Percentiles rank a stretch among this genome's conserved stretches.
Conservation (phyloP, 108 stramenopile genomes). For the Nitzschia inconspicua region DNA sequence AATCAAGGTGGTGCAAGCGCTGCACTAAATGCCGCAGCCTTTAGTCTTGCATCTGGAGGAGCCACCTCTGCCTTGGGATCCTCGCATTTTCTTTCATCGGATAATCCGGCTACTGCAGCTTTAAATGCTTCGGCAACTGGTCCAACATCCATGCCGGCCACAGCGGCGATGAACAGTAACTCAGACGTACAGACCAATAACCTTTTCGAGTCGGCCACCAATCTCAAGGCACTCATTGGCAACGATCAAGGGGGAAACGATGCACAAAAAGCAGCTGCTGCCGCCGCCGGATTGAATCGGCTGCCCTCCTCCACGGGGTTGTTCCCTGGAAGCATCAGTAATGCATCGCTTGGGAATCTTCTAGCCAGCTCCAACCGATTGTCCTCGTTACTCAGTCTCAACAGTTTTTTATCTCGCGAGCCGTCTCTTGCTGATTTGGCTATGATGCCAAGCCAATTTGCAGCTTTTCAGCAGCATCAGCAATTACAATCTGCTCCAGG, state of each 20-base stretch:
- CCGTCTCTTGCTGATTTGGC: constrained; percentile 56
- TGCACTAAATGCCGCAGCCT: constrained; percentile 23
- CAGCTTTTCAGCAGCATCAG: constrained; percentile 33
- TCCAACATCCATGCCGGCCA: constrained; percentile 28
- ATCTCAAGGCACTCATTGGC: constrained; percentile 42
- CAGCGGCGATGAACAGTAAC: constrained; percentile 22
- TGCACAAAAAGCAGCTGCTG: constrained; percentile 2
- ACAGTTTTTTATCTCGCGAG: constrained; percentile 44
- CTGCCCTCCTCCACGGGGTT: constrained; percentile 37
- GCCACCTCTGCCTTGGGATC: constrained; percentile 16
- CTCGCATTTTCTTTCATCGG: constrained; percentile 17
- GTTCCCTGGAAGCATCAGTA: constrained; percentile 40
- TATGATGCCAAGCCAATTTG: constrained; percentile 24
- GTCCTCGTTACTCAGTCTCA: constrained; percentile 50
- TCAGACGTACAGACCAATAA: constrained; percentile 33
- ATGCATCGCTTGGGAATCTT: constrained; percentile 40
- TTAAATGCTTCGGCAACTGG: constrained; percentile 26
- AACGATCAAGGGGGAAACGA: constrained; percentile 20
- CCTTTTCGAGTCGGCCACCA: constrained; percentile 46
- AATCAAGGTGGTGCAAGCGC: constrained; percentile 25
- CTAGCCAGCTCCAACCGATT: constrained; percentile 52
- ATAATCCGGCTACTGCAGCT: constrained; percentile 50
- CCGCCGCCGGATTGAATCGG: constrained; percentile 21
- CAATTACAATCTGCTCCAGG: neutral
- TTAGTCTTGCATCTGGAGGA: constrained; percentile 12